These are phyloP conservation scores for Scenedesmus sp. DNA, from an alignment of 163 green algal species.

Conservation along the genomic window DNA sequence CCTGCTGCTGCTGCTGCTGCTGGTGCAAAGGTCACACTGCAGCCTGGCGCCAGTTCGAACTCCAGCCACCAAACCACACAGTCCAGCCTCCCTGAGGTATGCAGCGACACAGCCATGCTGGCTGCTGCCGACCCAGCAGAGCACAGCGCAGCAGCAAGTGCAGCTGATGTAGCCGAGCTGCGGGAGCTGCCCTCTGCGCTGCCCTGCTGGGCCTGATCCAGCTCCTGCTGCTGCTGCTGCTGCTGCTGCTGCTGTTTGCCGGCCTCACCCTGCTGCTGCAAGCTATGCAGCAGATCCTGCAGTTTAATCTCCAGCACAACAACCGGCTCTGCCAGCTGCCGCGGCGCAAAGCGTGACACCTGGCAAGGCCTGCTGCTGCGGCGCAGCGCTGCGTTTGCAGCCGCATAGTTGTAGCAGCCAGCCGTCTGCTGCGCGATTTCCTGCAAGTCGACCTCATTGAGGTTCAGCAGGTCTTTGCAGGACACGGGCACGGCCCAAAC, in stretches of 20 bases:
- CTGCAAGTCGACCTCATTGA: slow-evolving; percentile 38
- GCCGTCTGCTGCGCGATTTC: neutral
- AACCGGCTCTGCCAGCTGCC: neutral
- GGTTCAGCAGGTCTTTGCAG: slow-evolving; percentile 35
- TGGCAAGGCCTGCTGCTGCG: slow-evolving; percentile 17
- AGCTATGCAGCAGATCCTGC: neutral
- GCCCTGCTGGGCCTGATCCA: neutral
- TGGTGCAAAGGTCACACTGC: slow-evolving; percentile 52
- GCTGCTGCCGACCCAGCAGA: neutral
- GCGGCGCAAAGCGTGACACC: slow-evolving; percentile 11
- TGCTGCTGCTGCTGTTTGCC: slow-evolving; percentile 13
- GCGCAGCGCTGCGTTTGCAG: slow-evolving; percentile 15
- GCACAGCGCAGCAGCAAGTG: neutral
- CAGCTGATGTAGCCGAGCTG: neutral
- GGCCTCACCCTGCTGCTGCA: neutral
- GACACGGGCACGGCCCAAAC: slow-evolving; percentile 20
- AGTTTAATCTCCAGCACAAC: slow-evolving; percentile 5
- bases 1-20: slow-evolving; percentile 21
- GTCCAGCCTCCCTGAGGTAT: slow-evolving; percentile 19
- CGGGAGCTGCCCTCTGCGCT: neutral
- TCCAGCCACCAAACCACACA: slow-evolving; percentile 61
- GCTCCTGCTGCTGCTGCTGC: slow-evolving; percentile 25
- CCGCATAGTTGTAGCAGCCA: neutral
- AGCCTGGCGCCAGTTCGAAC: slow-evolving; percentile 52
- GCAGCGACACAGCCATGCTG: neutral